phyloP scores from a whole-genome alignment of 148 eudicot genomes.

The Diospyros lotus region DNA sequence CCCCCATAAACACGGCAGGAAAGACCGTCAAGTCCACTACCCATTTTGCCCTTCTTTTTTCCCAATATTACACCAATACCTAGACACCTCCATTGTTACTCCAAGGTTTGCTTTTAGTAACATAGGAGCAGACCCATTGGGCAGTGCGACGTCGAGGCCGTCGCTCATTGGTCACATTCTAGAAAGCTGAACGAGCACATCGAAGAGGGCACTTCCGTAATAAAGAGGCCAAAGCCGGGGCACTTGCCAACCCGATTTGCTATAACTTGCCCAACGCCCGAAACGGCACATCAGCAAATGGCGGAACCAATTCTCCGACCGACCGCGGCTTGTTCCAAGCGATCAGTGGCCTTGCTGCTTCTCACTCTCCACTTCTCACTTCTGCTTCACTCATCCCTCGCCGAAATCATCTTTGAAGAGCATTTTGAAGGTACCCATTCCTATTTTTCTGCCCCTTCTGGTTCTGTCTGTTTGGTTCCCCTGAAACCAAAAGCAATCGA shows the following conservation, averaged over 20 bases:
- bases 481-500: neutral
- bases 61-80: no score
- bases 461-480: neutral
- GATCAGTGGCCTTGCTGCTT: constrained; percentile 9
- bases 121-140: no score
- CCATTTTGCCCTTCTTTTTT: no score
- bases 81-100: no score
- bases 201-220: no score
- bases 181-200: no score
- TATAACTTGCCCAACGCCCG: neutral
- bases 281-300: constrained; percentile 9
- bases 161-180: no score
- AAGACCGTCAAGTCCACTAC: no score
- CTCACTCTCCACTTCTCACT: constrained; percentile 26
- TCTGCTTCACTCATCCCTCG: constrained; percentile 27
- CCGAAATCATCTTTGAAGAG: constrained; percentile 87
- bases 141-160: no score
- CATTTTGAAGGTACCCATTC: constrained; percentile 68
- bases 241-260: neutral
- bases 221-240: neutral
- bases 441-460: neutral
- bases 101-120: no score
- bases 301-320: constrained; percentile 9
- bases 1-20: no score
- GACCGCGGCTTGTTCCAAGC: neutral